A percentile compares a stretch with the other conserved stretches of the same genome.
These are phyloP conservation scores for Beauveria brongniartii DNA, from an alignment of 2,329 filamentous ascomycete species.

Conservation along the genomic window DNA sequence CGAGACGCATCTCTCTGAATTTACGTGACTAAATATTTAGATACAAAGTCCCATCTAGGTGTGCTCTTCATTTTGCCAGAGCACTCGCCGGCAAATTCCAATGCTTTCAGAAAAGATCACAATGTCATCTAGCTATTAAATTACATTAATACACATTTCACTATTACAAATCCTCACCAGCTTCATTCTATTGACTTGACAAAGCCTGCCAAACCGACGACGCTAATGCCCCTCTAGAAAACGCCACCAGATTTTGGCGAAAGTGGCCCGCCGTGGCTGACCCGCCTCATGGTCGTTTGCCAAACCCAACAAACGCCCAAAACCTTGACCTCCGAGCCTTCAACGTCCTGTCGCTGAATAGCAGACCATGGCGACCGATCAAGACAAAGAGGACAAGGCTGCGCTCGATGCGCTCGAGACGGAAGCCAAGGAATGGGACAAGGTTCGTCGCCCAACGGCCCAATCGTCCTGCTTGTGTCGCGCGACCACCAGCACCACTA, in stretches of 20 bases:
- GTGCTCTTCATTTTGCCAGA: no score
- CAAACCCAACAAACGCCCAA: not conserved
- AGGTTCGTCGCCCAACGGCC: slow-evolving; percentile 42
- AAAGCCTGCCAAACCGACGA: no score
- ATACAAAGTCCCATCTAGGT: no score
- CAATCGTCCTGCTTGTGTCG: not conserved
- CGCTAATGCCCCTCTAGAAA: not conserved
- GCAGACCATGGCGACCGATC: slow-evolving; percentile 29
- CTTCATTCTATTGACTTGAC: no score
- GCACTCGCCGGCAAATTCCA: no score
- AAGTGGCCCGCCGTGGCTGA: not conserved
- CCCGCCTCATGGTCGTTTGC: not conserved
- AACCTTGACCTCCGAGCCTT: not conserved
- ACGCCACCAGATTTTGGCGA: not conserved
- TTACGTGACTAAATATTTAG: no score
- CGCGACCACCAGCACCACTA: not conserved
- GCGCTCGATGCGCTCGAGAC: slow-evolving; percentile 73
- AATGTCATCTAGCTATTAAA: no score
- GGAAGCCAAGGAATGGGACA: slow-evolving; percentile 85
- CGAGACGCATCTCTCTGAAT: no score
- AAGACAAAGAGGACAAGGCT: slow-evolving; percentile 54
- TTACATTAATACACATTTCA: no score
- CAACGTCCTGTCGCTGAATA: slow-evolving; percentile 13
- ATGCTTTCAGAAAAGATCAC: no score
- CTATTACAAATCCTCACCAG: no score